Evolutionary conservation across 23 red algal genomes (phyloP).

Genomic region (Gracilaria gracilis): DNA sequence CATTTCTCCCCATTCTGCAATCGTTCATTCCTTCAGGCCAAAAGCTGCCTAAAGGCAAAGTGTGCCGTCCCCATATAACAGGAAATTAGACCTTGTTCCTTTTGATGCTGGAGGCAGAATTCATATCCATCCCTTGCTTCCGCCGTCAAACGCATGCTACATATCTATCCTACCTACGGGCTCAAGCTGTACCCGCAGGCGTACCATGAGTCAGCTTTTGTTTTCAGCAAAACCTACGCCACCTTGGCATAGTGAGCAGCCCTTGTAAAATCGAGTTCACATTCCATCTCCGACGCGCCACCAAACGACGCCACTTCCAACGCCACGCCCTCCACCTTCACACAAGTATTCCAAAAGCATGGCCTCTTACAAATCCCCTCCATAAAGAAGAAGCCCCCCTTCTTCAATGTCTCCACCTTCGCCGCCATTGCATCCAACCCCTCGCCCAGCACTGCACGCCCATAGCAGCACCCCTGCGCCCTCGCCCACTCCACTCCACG

Average conservation of each 20-base stretch:
- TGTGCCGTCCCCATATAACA: background rate
- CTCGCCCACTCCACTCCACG: background rate
- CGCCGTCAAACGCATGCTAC: background rate
- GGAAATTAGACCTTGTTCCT: background rate
- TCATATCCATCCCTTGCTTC: too few relatives aligned
- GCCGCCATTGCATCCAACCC: background rate
- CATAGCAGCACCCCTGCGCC: conserved; percentile 2
- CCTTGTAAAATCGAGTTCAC: background rate
- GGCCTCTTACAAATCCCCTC: conserved; percentile 6
- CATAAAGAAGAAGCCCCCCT: background rate
- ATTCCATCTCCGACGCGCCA: background rate
- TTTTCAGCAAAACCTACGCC: background rate
- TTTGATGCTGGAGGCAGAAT: too few relatives aligned
- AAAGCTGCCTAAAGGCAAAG: background rate
- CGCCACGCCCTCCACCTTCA: background rate
- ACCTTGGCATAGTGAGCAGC: background rate
- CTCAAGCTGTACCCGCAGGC: background rate
- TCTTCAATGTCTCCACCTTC: background rate
- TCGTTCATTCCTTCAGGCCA: too few relatives aligned
- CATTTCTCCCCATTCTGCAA: too few relatives aligned
- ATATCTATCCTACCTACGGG: too few relatives aligned
- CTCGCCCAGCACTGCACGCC: background rate
- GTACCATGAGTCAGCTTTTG: background rate
- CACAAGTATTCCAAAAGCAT: background rate
- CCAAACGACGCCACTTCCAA: background rate